Percentiles rank a stretch among this genome's conserved stretches.
phyloP scores from a whole-genome alignment of 2,329 filamentous ascomycete genomes.

The Aureobasidium sp. region DNA sequence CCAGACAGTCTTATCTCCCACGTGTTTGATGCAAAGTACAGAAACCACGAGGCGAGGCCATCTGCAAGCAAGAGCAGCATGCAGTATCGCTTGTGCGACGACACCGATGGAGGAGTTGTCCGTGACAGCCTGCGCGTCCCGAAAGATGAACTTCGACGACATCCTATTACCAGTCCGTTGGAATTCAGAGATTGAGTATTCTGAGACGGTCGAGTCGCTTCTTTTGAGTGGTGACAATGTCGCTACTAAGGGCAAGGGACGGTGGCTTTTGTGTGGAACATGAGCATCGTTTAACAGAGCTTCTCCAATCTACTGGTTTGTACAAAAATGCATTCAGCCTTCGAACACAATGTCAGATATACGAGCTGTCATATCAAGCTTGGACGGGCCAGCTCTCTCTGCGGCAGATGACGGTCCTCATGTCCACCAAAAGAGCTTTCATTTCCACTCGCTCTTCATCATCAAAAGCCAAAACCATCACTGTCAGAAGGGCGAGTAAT shows the following conservation, averaged over 20 bases:
- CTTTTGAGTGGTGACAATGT: not conserved
- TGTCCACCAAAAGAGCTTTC: constrained; percentile 12
- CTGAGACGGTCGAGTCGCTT: not conserved
- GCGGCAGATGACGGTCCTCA: not conserved
- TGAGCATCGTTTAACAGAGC: not conserved
- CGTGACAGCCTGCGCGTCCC: not conserved
- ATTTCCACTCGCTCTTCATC: constrained; percentile 5
- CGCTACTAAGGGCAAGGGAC: not conserved
- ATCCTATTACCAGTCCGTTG: not conserved
- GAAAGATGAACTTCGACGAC: constrained; percentile 24
- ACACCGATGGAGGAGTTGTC: not conserved
- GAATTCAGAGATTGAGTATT: not conserved
- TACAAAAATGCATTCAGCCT: not conserved
- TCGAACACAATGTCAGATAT: not conserved
- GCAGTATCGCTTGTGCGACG: constrained; percentile 4
- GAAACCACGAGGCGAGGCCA: not conserved
- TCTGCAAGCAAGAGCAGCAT: constrained; percentile 1
- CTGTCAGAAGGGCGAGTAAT: not conserved
- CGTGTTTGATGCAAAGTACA: constrained; percentile 15
- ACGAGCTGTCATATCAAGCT: not conserved
- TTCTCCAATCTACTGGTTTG: not conserved
- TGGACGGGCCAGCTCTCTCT: not conserved
- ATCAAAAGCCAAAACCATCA: constrained; percentile 5
- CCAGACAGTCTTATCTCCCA: not conserved
- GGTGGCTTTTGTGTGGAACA: too few relatives aligned